phyloP scores from a whole-genome alignment of 2,329 filamentous ascomycete species.

The Colletotrichum tabaci region DNA sequence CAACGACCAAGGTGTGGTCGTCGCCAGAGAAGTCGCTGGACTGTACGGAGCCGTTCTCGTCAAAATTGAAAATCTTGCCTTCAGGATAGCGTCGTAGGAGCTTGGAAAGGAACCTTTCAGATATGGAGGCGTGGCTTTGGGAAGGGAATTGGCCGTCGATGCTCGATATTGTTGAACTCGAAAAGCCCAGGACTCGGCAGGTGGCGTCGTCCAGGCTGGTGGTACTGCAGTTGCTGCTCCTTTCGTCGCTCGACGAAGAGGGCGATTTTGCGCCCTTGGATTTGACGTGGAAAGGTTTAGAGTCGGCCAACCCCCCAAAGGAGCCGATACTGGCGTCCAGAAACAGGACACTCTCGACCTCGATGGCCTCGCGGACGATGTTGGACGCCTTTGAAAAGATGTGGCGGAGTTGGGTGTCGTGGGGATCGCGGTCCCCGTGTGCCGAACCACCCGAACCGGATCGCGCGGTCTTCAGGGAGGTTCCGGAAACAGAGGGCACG shows the following conservation, averaged over 20 bases:
- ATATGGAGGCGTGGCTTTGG: slow-evolving; percentile 47
- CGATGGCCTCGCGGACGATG: slow-evolving; percentile 58
- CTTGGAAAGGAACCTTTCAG: slow-evolving; percentile 56
- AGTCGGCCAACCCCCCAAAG: slow-evolving; percentile 46
- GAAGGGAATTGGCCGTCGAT: slow-evolving; percentile 48
- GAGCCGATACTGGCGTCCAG: slow-evolving; percentile 45
- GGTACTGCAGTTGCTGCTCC: not conserved
- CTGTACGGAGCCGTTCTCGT: slow-evolving; percentile 54
- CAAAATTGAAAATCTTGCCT: slow-evolving; percentile 63
- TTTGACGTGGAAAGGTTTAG: slow-evolving; percentile 23
- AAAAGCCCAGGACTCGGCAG: slow-evolving; percentile 57
- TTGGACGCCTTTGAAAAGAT: slow-evolving; percentile 62
- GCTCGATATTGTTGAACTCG: slow-evolving; percentile 52
- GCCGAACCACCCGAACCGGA: slow-evolving; percentile 44
- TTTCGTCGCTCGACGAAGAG: slow-evolving; percentile 44
- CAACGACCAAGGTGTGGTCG: not conserved
- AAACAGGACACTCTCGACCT: slow-evolving; percentile 46
- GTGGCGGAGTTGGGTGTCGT: slow-evolving; percentile 38
- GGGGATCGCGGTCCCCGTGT: fast-evolving
- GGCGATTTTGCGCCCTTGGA: slow-evolving; percentile 33
- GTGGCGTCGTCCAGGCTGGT: not conserved
- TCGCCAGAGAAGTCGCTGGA: slow-evolving; percentile 50
- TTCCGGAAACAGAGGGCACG: not conserved
- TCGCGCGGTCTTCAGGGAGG: slow-evolving; percentile 45
- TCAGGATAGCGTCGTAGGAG: slow-evolving; percentile 61